phyloP scores from a whole-genome alignment of 495 filamentous ascomycete genomes.

The Penicillium diatomitis region DNA sequence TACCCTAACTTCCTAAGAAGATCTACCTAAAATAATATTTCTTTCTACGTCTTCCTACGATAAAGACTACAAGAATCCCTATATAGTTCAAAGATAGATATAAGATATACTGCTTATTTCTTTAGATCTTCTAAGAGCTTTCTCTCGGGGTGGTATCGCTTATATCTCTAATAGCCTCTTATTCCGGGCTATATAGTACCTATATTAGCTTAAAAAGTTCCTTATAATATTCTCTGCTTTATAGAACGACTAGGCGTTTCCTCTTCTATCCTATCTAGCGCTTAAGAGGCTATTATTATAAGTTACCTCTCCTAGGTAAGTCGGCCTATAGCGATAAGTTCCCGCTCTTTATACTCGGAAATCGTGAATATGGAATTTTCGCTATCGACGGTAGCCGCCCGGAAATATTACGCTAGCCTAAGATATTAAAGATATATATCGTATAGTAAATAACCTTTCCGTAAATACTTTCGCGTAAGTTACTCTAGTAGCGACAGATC shows the following conservation, averaged over 20 bases:
- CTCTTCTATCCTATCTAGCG: constrained; percentile 2
- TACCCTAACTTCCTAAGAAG: neutral
- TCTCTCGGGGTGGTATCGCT: neutral
- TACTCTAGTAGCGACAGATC: no score
- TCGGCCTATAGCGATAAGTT: neutral
- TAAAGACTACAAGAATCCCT: constrained; percentile 1
- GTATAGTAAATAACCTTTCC: neutral
- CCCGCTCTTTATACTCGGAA: constrained; percentile 1
- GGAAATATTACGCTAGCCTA: constrained; percentile 25
- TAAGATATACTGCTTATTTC: constrained; percentile 1
- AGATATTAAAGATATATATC: constrained; percentile 5
- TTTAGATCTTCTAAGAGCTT: constrained; percentile 1
- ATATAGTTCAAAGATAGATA: constrained; percentile 3
- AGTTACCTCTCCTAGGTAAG: constrained; percentile 1
- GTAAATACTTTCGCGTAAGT: no score
- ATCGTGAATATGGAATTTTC: constrained; percentile 14
- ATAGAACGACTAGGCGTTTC: neutral
- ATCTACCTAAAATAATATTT: neutral
- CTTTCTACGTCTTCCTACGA: neutral
- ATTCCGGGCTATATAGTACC: neutral
- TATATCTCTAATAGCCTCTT: neutral
- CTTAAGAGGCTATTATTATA: neutral
- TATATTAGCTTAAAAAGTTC: neutral
- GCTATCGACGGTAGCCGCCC: constrained; percentile 17
- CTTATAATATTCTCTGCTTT: neutral